Evolutionary conservation across 2,329 filamentous ascomycete genomes (phyloP), one percentile per base, ranked within the genome.

Genomic region (Verticillium zaregamsianum): DNA sequence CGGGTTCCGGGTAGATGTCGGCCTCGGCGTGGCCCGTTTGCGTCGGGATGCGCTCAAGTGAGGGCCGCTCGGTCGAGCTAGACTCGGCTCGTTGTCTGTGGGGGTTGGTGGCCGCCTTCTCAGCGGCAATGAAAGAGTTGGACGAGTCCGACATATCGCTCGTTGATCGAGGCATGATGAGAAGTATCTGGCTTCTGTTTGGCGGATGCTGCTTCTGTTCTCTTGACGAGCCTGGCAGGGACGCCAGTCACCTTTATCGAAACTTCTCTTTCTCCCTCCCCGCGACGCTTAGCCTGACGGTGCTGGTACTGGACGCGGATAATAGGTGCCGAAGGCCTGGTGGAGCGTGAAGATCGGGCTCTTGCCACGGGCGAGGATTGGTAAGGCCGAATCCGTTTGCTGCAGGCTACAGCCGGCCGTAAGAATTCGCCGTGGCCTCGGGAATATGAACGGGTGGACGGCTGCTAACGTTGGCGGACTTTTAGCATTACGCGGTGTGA

Each of bases 1-100:
- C 61, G 5, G 73, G 70, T 55, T 76, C 70, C 4, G 71, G 68
- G 60, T 67, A 68, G 55, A 70, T 70, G 61, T 75, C 76, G 60
- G 74, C 74, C 20, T 73, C 72, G 23, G 74, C 75, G 32, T 71
- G 65, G 40, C 67, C 66, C 60, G 71, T 70, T 59, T 72, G 71
- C 7, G 74, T 74, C 12, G 69, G 66, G 31, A 72, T 71, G 55
- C 69, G 69, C 49, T 69, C 66, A 40, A 72, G 61, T 6, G 68
- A 70, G 8, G 62, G 61, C 20, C 60, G 64, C 37, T 56, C 45
- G n/a, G 59, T 40, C 23, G 64, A 55, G 25, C 17, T 40, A n/a
- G 25, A 52, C 20, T 58, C 55, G 60, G 28, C 62, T 61, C 52
- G 63, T 60, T 58, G 55, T 60, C 66, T 54, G 59, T 12, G 57